These are phyloP conservation scores for Collybia sordida DNA, from an alignment of 768 basidiomycete species.

Conservation along the genomic window DNA sequence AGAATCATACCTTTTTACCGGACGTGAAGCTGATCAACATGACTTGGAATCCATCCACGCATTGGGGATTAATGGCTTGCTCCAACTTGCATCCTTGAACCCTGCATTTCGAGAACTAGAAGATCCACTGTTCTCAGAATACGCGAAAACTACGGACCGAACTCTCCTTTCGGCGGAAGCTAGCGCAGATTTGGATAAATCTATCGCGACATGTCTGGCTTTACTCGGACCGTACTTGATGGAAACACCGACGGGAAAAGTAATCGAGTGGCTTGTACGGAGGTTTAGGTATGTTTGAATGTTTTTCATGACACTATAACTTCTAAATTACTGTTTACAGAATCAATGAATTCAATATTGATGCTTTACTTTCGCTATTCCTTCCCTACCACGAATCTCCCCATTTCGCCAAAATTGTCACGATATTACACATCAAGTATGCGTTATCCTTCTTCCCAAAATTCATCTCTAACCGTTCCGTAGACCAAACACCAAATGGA, in stretches of 20 bases:
- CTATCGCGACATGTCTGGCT: slow-evolving; percentile 61
- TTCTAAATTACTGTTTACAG: slow-evolving; percentile 37
- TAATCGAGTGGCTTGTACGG: slow-evolving; percentile 93
- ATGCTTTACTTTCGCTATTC: slow-evolving; percentile 75
- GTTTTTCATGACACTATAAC: background rate
- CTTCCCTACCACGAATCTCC: slow-evolving; percentile 94
- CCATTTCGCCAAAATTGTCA: slow-evolving; percentile 91
- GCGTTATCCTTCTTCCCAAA: slow-evolving; percentile 18
- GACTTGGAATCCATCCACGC: slow-evolving; percentile 87
- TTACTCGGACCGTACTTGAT: slow-evolving; percentile 80
- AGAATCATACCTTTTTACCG: slow-evolving; percentile 88
- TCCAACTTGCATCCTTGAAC: slow-evolving; percentile 66
- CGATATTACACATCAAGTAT: slow-evolving; percentile 78
- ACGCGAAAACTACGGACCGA: slow-evolving; percentile 72
- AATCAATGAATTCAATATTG: slow-evolving; percentile 91
- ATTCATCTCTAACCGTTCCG: background rate
- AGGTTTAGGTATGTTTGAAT: slow-evolving; percentile 71
- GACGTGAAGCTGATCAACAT: slow-evolving; percentile 77
- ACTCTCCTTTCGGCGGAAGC: slow-evolving; percentile 69
- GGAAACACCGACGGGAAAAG: slow-evolving; percentile 77
- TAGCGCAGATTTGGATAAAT: slow-evolving; percentile 59
- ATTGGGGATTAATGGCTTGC: slow-evolving; percentile 75
- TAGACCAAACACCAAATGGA: slow-evolving; percentile 64
- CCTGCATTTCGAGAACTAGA: slow-evolving; percentile 61
- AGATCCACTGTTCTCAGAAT: slow-evolving; percentile 75